phyloP scores from a whole-genome alignment of 768 basidiomycete species.

The Chalciporus sphaerocephalus region DNA sequence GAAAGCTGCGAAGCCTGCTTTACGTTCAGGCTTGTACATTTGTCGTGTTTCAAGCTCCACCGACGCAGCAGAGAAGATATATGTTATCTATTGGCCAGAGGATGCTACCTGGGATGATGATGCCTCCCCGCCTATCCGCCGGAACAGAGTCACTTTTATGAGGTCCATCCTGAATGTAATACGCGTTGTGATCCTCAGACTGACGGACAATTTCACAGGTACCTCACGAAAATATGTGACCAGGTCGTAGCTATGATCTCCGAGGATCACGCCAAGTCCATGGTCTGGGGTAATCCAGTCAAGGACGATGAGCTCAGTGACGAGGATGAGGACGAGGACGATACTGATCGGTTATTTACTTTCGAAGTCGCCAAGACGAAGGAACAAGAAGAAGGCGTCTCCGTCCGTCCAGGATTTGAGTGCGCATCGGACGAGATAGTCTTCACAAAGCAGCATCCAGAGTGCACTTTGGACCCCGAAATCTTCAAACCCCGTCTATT shows the following conservation, averaged over 20 bases:
- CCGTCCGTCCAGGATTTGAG: slow-evolving; percentile 42
- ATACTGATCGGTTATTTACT: slow-evolving; percentile 48
- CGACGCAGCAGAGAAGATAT: slow-evolving; percentile 26
- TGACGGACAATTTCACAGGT: slow-evolving; percentile 32
- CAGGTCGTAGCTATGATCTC: slow-evolving; percentile 50
- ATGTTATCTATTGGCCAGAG: slow-evolving; percentile 61
- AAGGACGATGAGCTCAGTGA: slow-evolving; percentile 22
- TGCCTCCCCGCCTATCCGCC: slow-evolving; percentile 41
- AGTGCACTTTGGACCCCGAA: slow-evolving; percentile 17
- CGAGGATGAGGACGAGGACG: slow-evolving; percentile 35
- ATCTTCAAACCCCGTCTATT: slow-evolving; percentile 32
- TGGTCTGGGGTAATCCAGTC: slow-evolving; percentile 41
- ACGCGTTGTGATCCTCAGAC: background rate
- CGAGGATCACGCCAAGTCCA: slow-evolving; percentile 38
- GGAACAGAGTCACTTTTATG: slow-evolving; percentile 60
- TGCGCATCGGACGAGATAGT: slow-evolving; percentile 18
- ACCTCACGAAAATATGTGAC: slow-evolving; percentile 55
- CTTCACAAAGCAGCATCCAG: slow-evolving; percentile 15
- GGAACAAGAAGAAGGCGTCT: slow-evolving; percentile 53
- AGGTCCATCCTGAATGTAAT: slow-evolving; percentile 16
- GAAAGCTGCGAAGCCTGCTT: slow-evolving; percentile 12
- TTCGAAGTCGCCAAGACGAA: slow-evolving; percentile 55
- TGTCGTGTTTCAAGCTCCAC: slow-evolving; percentile 22
- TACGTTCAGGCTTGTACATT: slow-evolving; percentile 52
- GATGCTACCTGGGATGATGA: slow-evolving; percentile 54